Evolutionary conservation across 2,329 filamentous ascomycete species (phyloP).

Genomic region (Cadophora sp.): DNA sequence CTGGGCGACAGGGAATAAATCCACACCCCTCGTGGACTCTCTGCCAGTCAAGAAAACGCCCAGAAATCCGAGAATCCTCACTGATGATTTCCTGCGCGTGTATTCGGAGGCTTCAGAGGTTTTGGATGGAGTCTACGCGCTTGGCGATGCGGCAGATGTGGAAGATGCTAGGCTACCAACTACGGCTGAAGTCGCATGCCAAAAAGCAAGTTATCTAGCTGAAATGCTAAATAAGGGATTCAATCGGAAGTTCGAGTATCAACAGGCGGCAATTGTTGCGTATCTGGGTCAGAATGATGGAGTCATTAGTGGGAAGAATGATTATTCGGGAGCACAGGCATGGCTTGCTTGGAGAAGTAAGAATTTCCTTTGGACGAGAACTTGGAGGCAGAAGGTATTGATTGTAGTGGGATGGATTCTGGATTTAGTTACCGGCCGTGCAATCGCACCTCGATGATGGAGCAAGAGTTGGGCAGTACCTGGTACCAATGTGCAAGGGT

Average conservation of each 20-base stretch:
- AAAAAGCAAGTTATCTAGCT: slow-evolving; percentile 33
- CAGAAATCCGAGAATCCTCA: slow-evolving; percentile 28
- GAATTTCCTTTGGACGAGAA: slow-evolving; percentile 35
- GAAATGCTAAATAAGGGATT: slow-evolving; percentile 21
- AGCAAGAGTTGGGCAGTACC: not conserved
- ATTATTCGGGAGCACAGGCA: slow-evolving; percentile 32
- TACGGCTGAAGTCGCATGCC: slow-evolving; percentile 33
- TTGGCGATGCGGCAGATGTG: slow-evolving; percentile 44
- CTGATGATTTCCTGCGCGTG: slow-evolving; percentile 31
- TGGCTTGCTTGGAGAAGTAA: slow-evolving; percentile 37
- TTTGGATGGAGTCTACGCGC: slow-evolving; percentile 42
- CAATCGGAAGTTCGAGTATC: slow-evolving; percentile 26
- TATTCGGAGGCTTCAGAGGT: slow-evolving; percentile 28
- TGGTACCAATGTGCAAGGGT: not conserved
- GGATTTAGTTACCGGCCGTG: slow-evolving; percentile 32
- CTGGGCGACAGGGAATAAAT: slow-evolving; percentile 37
- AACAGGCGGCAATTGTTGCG: slow-evolving; percentile 30
- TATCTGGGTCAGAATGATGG: slow-evolving; percentile 35
- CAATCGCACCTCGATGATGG: slow-evolving; percentile 28
- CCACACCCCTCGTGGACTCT: slow-evolving; percentile 35
- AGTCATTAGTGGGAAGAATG: slow-evolving; percentile 30
- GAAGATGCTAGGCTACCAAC: slow-evolving; percentile 31
- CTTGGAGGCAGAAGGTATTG: slow-evolving; percentile 33
- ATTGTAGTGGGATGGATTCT: slow-evolving; percentile 33
- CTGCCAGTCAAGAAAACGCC: slow-evolving; percentile 39